Percentiles rank a stretch among this genome's conserved stretches.
phyloP scores from a whole-genome alignment of 2,329 filamentous ascomycete species.

The Leptographium lundbergii region DNA sequence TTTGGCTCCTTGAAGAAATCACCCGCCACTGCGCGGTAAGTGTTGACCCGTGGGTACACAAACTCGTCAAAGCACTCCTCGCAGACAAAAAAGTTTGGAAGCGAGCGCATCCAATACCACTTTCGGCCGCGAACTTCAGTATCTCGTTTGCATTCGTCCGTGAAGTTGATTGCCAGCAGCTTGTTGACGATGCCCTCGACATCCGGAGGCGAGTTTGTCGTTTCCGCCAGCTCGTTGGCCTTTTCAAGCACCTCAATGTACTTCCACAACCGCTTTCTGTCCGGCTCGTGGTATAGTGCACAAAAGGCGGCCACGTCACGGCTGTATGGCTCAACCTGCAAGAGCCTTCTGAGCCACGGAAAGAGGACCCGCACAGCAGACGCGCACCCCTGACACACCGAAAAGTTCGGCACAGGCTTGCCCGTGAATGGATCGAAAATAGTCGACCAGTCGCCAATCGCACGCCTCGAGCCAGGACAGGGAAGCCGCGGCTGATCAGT shows the following conservation, averaged over 20 bases:
- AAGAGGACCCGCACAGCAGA: slow-evolving; percentile 61
- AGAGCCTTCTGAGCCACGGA: slow-evolving; percentile 56
- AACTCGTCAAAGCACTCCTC: slow-evolving; percentile 75
- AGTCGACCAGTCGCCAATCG: slow-evolving; percentile 59
- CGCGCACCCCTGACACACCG: slow-evolving; percentile 62
- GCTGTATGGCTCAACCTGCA: slow-evolving; percentile 38
- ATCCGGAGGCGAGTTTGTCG: slow-evolving; percentile 36
- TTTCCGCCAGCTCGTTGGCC: slow-evolving; percentile 36
- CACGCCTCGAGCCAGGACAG: slow-evolving; percentile 45
- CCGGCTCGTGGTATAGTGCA: slow-evolving; percentile 48
- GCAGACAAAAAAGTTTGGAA: slow-evolving; percentile 74
- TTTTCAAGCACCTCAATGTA: slow-evolving; percentile 51
- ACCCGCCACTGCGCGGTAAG: slow-evolving; percentile 39
- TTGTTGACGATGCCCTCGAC: slow-evolving; percentile 50
- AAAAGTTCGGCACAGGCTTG: slow-evolving; percentile 56
- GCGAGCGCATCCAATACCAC: slow-evolving; percentile 67
- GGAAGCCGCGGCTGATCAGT: slow-evolving; percentile 42
- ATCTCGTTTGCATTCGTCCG: slow-evolving; percentile 54
- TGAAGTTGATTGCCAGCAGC: slow-evolving; percentile 42
- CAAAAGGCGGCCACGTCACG: slow-evolving; percentile 45
- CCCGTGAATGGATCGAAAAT: slow-evolving; percentile 55
- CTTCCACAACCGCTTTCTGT: slow-evolving; percentile 40
- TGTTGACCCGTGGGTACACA: slow-evolving; percentile 51
- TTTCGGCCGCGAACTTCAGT: slow-evolving; percentile 45
- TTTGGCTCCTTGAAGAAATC: slow-evolving; percentile 53